Evolutionary conservation across 805 yeast genomes (phyloP), one percentile per base, ranked within the genome.

Genomic region (Myxozyma kluyveri): DNA sequence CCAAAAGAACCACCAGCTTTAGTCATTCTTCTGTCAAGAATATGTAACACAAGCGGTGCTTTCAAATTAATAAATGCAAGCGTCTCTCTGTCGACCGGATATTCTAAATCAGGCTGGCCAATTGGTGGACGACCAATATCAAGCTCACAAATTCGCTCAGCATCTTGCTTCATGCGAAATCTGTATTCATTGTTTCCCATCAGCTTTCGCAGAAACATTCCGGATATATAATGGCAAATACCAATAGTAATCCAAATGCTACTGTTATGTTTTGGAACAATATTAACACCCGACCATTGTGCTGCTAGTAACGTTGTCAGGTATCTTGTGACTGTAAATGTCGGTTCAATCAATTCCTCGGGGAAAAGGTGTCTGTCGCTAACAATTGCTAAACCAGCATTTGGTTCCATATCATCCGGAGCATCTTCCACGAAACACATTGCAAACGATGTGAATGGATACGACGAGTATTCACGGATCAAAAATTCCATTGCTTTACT

Each of bases 1-100:
- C 99, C 99, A 67, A 93, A 86, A 0, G 96, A 86, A 57, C 90
- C 84, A 65, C 95, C 98, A 0, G 97, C 88, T 65, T 93, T 93
- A 0, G 96, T 90, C 96, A 93, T 88, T 57, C 99, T 75, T 42
- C 87, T 78, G 65, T 93, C 97, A 26, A 93, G 72, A 36, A 91
- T 89, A 62, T 80, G 85, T 42, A 93, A 66, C 1, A 93, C 90
- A 46, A 90, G 72, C 0, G 98, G 96, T 0, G 96, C 83, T 63
- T 93, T 93, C 43, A 91, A 70, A 40, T 76, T 76, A 19, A 91
- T 69, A 62, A 91, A 91, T 0, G 74, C 75, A 4, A 91, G 67
- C 61, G 87, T 95, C 18, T 71, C 69, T 14, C 76, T 80, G 9
- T 71, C 64, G 3, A 89, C 68, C 0, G 96, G 96, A 56, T 76